Base-by-base conservation (phyloP, 768 basidiomycete species). In the Tulasnella sp. region DNA sequence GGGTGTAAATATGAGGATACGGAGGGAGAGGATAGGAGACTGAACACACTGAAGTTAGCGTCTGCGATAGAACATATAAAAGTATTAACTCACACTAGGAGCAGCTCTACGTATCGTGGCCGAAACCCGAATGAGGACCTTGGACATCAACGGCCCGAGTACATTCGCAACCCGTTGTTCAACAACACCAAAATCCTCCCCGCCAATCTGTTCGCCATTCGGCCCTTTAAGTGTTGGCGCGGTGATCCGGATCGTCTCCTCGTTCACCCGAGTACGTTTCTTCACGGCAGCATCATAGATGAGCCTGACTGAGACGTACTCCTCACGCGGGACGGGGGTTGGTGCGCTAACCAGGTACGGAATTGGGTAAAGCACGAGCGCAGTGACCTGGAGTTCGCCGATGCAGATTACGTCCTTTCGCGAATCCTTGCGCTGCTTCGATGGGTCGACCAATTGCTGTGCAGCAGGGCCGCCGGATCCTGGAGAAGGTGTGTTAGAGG, bases 1-100 rank as follows among this genome's bases (percentile, higher is more conserved):
- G 3, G 91, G 90, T 4, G 95, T 95, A 72, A 88, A 95, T 29
- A 97, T 83, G 41, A 96, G 80, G 71, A 96, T 79, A 67, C 86
- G 85, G 17, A 97, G 76, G 21, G 84, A 81, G 47, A 95, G 76
- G 56, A 92, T 88, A 50, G 88, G 86, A 54, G 87, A 77, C 89
- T 94, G 70, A 27, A 34, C n/a, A 38, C 34, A 38, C 27, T 5
- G 47, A 5, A 48, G n/a, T 48, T 48, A 48, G n/a, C 34, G 34
- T 38, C 15, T 15, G 34, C 34, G 15, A 38, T 38, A 15, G 15
- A 38, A 7, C 7, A 38, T 38, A 43, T 48, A n/a, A 48, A 5
- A 5, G 47, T 48, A 48, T 23, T 48, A 68, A 76, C 59, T 75
- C 72, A 27, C 80, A 81, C 71, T 58, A n/a, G 51, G 43, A 19